Evolutionary conservation across 768 basidiomycete genomes (phyloP), one percentile per base, ranked within the genome.

Genomic region (Phanerochaete carnosa): DNA sequence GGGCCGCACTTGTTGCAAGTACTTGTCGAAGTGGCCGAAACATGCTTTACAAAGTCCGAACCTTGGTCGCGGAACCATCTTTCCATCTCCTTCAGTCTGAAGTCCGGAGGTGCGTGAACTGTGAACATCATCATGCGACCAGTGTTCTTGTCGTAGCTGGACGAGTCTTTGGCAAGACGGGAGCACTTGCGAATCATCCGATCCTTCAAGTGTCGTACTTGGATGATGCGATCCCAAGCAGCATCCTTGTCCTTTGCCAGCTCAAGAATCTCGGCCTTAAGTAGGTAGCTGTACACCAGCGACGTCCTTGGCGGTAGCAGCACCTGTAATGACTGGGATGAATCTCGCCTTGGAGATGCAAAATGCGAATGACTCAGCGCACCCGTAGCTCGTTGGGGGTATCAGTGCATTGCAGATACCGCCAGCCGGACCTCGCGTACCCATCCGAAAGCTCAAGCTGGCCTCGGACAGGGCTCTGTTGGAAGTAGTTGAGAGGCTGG

Each of bases 181-280:
- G 85, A 84, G 69, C 87, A 90, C 68, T 90, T 91, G 71, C 88
- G 86, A 63, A 90, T 84, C 88, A 90, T 89, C 60, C 89, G 82
- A 70, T 91, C 89, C 75, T 91, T 91, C 67, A 91, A 77, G 64
- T 84, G 89, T 15, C 89, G 87, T 51, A 91, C 88, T 69, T 89
- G 81, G 62, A 88, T 76, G 66, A 91, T 81, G 63, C 85, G 83
- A 51, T 87, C 82, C 88, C 87, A 90, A 60, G 83, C 81, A 23
- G 86, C 77, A 33, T 74, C 68, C 2, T 75, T 75, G 59, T 83
- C 82, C 71, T 83, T 86, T 45, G 77, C 76, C 23, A 91, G 80
- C 67, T 90, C 89, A 28, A 75, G 73, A 5, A 74, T 72, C 71
- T 91, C 89, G 43, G 83, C 75, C 65, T 82, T 82, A 45, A 90